Conservation (phyloP, 139 green algal species). For the Zygnema cylindricum region DNA sequence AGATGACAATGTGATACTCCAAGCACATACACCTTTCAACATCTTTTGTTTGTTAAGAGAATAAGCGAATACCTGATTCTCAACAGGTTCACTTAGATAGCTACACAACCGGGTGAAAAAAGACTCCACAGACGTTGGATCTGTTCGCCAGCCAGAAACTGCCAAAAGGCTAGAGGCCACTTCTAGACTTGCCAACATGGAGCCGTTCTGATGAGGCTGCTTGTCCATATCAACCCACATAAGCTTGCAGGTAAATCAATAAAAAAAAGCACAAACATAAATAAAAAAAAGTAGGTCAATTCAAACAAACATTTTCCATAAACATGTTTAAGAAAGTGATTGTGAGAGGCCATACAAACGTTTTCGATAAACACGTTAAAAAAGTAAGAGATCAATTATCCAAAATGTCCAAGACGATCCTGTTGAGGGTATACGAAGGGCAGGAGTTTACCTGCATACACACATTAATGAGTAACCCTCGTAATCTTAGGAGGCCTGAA, state of each 20-base stretch:
- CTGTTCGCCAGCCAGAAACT: neutral
- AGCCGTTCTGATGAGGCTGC: neutral
- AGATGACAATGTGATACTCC: no score
- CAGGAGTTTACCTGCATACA: conserved; percentile 11
- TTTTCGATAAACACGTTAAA: no score
- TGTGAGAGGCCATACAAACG: no score
- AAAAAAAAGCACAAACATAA: no score
- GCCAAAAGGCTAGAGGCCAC: neutral
- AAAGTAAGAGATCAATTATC: no score
- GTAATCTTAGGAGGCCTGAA: neutral
- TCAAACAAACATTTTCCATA: no score
- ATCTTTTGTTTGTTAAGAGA: no score
- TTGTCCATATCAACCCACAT: no score
- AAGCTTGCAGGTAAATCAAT: no score
- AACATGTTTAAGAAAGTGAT: no score
- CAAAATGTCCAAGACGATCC: neutral
- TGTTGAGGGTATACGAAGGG: neutral
- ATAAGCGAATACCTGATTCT: neutral
- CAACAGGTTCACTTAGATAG: neutral
- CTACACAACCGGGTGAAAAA: neutral
- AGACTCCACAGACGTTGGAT: neutral
- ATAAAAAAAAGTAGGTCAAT: no score
- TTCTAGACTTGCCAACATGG: neutral
- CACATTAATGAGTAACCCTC: neutral
- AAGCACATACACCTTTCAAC: no score